A percentile compares a stretch with the other conserved stretches of the same genome.
phyloP scores from a whole-genome alignment of 805 yeast species.

The Wickerhamiella nectarea region DNA sequence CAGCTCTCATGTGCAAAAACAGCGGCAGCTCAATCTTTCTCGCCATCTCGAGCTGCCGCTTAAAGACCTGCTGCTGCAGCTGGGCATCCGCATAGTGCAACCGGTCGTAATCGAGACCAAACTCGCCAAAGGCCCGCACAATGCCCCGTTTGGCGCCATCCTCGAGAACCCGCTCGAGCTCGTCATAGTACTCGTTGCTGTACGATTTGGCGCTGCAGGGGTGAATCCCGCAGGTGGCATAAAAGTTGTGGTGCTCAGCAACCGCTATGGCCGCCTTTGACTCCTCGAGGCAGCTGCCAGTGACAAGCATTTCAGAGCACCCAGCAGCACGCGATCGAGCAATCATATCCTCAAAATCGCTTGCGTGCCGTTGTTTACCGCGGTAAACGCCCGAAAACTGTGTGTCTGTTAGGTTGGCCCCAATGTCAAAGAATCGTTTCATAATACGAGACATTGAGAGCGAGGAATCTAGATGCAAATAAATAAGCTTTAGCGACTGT shows the following conservation, averaged over 20 bases:
- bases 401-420: constrained; percentile 71
- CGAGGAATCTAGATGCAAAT: background rate
- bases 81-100: constrained; percentile 58
- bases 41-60: constrained; percentile 54
- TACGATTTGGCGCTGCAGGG: constrained; percentile 60
- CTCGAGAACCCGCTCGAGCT: constrained; percentile 37
- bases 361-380: constrained; percentile 52
- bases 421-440: constrained; percentile 31
- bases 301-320: constrained; percentile 60
- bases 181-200: constrained; percentile 30
- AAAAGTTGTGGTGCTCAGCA: constrained; percentile 29
- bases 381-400: constrained; percentile 79
- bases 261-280: constrained; percentile 47
- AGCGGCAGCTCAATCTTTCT: constrained; percentile 49
- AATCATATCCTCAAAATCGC: constrained; percentile 52
- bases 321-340: constrained; percentile 49
- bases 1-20: constrained; percentile 80
- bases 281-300: constrained; percentile 69
- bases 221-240: constrained; percentile 79
- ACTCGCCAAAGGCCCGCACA: constrained; percentile 83
- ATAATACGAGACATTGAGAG: background rate
- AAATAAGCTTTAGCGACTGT: background rate
- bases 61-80: constrained; percentile 55
- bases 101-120: constrained; percentile 91
- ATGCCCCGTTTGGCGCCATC: constrained; percentile 36